These are phyloP conservation scores for Xylaria sp. DNA, from an alignment of 2,329 filamentous ascomycete genomes.

Conservation along the genomic window DNA sequence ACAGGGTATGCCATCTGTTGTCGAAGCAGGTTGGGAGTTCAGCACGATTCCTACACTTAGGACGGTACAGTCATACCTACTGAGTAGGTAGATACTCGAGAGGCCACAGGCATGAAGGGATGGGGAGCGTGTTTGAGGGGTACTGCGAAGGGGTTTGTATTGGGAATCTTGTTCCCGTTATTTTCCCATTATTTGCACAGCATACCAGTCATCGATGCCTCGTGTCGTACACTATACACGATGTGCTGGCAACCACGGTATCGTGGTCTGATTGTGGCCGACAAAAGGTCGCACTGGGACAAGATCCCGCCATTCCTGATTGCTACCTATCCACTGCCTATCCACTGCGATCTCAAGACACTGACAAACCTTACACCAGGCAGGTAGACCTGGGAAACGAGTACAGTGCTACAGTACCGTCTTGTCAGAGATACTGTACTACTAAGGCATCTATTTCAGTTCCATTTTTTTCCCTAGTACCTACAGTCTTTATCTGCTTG, in stretches of 20 bases:
- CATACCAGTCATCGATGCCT: slow-evolving; percentile 11
- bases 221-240: slow-evolving; percentile 2
- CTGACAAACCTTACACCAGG: no score
- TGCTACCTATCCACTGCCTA: no score
- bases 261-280: neutral
- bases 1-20: slow-evolving; percentile 1
- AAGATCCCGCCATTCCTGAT: neutral
- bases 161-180: slow-evolving; percentile 1
- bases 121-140: neutral
- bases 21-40: neutral
- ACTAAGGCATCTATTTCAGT: no score
- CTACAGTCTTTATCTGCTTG: neutral
- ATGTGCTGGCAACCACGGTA: slow-evolving; percentile 17
- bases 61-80: no score
- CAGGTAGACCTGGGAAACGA: no score
- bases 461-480: neutral
- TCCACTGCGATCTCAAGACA: no score
- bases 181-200: no score
- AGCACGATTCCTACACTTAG: no score
- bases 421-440: no score
- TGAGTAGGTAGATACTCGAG: neutral
- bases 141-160: slow-evolving; percentile 12
- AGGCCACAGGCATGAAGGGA: neutral
- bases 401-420: no score
- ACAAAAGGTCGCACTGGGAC: slow-evolving; percentile 8